Percentiles rank a stretch among this genome's conserved stretches.
Conservation (phyloP, 805 yeast species). For the Saccharomycopsis babjevae region DNA sequence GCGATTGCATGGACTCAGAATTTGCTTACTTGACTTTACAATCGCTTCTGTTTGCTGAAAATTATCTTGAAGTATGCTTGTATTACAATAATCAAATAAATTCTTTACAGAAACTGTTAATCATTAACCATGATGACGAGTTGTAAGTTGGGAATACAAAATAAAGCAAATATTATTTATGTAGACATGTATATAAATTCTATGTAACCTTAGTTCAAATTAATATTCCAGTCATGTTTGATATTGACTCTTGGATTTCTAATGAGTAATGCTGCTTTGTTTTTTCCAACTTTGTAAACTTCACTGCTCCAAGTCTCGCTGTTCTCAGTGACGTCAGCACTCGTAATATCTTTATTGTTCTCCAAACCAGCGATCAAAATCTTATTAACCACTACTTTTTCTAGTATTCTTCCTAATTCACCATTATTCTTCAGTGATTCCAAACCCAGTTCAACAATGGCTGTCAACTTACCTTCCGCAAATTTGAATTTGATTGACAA, state of each 20-base stretch:
- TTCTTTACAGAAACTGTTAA: neutral
- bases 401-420: constrained; percentile 22
- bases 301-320: constrained; percentile 30
- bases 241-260: constrained; percentile 43
- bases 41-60: neutral
- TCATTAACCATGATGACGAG: neutral
- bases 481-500: constrained; percentile 34
- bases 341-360: constrained; percentile 11
- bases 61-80: neutral
- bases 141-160: neutral
- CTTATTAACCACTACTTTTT: constrained; percentile 41
- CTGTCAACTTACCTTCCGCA: constrained; percentile 26
- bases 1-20: neutral
- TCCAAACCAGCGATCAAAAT: constrained; percentile 39
- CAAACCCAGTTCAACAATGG: constrained; percentile 18
- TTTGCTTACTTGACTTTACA: neutral
- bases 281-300: constrained; percentile 18
- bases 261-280: constrained; percentile 26
- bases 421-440: constrained; percentile 19
- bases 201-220: constrained; percentile 17
- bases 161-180: neutral
- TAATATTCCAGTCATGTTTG: constrained; percentile 39
- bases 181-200: neutral
- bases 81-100: neutral
- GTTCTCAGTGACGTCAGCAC: constrained; percentile 29